These are phyloP conservation scores for Bipolaris bicolor DNA, from an alignment of 2,329 filamentous ascomycete genomes.

Conservation along the genomic window DNA sequence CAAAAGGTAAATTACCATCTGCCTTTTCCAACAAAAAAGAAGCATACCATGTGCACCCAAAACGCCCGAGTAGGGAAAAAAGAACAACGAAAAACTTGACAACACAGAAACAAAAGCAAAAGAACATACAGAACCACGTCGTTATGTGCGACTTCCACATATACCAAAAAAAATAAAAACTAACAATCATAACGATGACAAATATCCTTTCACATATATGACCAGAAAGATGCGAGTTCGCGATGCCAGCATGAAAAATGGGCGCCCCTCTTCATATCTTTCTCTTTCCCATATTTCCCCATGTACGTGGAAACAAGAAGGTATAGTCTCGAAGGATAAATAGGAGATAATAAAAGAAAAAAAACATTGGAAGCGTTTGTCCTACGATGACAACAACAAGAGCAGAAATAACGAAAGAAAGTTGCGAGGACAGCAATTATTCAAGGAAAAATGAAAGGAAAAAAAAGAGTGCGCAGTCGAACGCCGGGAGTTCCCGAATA, in stretches of 20 bases:
- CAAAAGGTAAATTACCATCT: neutral
- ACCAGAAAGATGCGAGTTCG: conserved; percentile 1
- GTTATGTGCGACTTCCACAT: neutral
- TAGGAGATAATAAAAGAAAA: neutral
- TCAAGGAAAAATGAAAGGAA: neutral
- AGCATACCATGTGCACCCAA: neutral
- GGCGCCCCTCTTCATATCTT: neutral
- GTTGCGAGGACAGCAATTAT: neutral
- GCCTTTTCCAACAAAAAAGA: neutral
- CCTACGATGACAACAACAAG: neutral
- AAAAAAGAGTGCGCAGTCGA: neutral
- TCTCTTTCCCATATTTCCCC: neutral
- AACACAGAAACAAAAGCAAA: neutral
- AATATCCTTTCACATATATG: neutral
- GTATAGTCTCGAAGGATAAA: too few species aligned
- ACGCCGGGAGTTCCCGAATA: neutral
- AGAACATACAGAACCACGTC: neutral
- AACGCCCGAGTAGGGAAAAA: neutral
- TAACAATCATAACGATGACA: neutral
- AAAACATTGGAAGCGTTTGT: neutral
- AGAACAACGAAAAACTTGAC: neutral
- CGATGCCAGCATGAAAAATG: neutral
- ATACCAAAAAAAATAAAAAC: neutral
- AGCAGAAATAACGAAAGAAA: neutral
- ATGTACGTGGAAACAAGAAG: too few species aligned